Evolutionary conservation across 2,329 filamentous ascomycete species (phyloP).

Genomic region (Phaeoacremonium minimum): DNA sequence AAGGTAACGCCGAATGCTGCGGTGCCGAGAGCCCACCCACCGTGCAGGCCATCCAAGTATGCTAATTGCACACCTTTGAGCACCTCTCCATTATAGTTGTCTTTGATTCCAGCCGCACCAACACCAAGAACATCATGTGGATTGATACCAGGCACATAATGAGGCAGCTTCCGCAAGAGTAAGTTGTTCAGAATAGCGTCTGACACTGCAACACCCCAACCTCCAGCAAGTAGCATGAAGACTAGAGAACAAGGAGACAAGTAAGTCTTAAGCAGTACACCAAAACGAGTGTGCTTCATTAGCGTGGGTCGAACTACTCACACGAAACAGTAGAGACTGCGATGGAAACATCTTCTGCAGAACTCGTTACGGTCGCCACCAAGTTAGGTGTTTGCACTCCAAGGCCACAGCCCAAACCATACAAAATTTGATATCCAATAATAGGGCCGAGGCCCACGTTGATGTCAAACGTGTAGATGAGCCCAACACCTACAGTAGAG

Average conservation of each 20-base stretch:
- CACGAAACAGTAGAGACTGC: conserved; percentile 4
- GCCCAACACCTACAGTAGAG: conserved; percentile 2
- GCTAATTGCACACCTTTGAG: conserved; percentile 1
- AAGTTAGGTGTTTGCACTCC: conserved; percentile 2
- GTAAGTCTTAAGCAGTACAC: no score
- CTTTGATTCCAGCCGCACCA: conserved; percentile 2
- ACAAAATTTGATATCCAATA: conserved; percentile 6
- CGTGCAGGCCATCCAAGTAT: conserved; percentile 4
- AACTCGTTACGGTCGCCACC: conserved; percentile 3
- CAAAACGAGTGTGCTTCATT: no score
- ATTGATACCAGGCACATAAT: conserved; percentile 2
- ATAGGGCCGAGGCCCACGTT: conserved; percentile 1
- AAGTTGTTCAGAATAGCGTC: conserved; percentile 4
- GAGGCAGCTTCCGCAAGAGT: neutral
- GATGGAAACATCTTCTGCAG: conserved; percentile 2
- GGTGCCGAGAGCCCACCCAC: conserved; percentile 1
- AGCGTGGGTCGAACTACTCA: conserved; percentile 1
- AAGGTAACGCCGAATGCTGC: conserved; percentile 1
- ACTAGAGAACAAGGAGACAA: no score
- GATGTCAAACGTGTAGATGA: conserved; percentile 3
- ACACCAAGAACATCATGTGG: neutral
- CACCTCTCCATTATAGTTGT: neutral
- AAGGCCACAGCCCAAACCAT: conserved; percentile 4
- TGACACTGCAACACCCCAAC: conserved; percentile 3
- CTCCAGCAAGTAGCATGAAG: conserved; percentile 1